Percentiles rank a stretch among this genome's conserved stretches.
These are phyloP conservation scores for Calonectria henricotiae DNA, from an alignment of 2,329 filamentous ascomycete species.

Conservation along the genomic window DNA sequence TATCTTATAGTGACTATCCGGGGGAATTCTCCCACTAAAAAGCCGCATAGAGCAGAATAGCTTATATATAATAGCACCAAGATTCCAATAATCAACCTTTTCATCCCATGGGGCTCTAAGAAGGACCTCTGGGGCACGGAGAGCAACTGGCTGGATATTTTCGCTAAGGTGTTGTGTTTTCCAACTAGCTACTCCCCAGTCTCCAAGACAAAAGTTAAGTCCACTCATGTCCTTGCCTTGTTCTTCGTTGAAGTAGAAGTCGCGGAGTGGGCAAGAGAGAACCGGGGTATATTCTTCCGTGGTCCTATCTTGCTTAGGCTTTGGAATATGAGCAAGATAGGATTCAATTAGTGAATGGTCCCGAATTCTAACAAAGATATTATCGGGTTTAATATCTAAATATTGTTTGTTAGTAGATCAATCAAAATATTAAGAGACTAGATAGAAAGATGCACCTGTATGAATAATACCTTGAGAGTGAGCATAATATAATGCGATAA, in stretches of 20 bases:
- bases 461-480: slow-evolving; percentile 47
- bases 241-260: neutral
- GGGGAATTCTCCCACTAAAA: neutral
- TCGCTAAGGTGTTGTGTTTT: neutral
- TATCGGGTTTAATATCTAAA: slow-evolving; percentile 30
- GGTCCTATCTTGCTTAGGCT: slow-evolving; percentile 32
- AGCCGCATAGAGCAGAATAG: neutral
- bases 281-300: slow-evolving; percentile 11
- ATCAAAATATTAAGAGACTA: neutral
- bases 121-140: slow-evolving; percentile 1
- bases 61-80: neutral
- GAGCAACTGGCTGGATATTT: slow-evolving; percentile 5
- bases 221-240: neutral
- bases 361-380: slow-evolving; percentile 49
- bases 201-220: neutral
- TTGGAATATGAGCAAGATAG: slow-evolving; percentile 36
- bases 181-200: slow-evolving; percentile 1
- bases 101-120: neutral
- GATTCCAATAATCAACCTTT: neutral
- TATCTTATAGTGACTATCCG: neutral
- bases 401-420: neutral
- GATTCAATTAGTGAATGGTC: slow-evolving; percentile 39
- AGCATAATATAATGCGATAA: slow-evolving; percentile 44
- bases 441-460: slow-evolving; percentile 38
- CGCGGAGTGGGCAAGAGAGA: slow-evolving; percentile 6